These are phyloP conservation scores for Aphelidium insulamus DNA, from an alignment of 371 early-diverging fungal species.

Conservation along the genomic window DNA sequence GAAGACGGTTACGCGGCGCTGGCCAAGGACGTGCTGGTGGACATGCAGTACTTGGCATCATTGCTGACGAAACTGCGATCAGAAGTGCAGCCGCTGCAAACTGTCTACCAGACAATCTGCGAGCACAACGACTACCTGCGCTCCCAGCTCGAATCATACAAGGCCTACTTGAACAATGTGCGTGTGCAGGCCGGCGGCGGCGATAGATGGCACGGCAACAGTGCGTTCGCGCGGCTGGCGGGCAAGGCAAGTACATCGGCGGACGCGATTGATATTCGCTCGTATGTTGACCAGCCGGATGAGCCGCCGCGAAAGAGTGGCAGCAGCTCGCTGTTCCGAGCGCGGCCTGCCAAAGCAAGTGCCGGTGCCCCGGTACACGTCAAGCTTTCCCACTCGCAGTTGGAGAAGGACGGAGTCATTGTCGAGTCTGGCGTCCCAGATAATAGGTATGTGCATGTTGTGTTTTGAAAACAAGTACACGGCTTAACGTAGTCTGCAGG, in stretches of 20 bases:
- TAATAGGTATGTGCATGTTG: conserved; percentile 27
- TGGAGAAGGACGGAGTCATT: conserved; percentile 82
- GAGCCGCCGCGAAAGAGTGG: conserved; percentile 1
- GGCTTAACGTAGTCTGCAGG: too few species aligned
- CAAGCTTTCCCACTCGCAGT: conserved; percentile 55
- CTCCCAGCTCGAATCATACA: conserved; percentile 75
- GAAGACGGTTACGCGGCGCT: conserved; percentile 57
- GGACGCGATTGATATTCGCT: too few species aligned
- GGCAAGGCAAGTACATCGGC: conserved; percentile 15
- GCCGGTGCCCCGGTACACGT: conserved; percentile 7
- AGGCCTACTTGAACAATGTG: conserved; percentile 82
- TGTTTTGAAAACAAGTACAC: too few species aligned
- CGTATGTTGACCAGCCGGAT: conserved; percentile 4
- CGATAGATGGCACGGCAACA: conserved; percentile 9
- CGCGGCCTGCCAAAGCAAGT: conserved; percentile 6
- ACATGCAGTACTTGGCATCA: conserved; percentile 75
- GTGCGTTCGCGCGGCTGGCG: conserved; percentile 9
- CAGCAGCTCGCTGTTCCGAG: background rate
- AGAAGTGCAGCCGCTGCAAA: conserved; percentile 48
- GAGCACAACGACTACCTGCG: conserved; percentile 80
- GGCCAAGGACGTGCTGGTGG: conserved; percentile 61
- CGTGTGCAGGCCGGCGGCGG: conserved; percentile 53
- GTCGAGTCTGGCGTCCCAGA: conserved; percentile 77
- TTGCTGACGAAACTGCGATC: too few species aligned
- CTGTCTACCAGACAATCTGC: conserved; percentile 71